Evolutionary conservation across 1,139 yeast species (phyloP).

Genomic region (Diutina rugosa): DNA sequence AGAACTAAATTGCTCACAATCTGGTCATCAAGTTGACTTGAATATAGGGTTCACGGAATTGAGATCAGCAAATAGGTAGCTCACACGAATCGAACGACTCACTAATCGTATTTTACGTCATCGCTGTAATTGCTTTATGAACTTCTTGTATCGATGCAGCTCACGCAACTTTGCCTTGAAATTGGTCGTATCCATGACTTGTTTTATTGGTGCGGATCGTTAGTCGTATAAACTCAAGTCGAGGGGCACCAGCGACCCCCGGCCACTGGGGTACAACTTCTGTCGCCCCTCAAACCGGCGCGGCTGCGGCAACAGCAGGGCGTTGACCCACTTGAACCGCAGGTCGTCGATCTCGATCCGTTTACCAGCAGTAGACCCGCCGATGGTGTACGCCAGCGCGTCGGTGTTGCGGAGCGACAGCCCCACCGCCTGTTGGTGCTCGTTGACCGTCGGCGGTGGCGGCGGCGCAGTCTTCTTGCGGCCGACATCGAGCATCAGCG

Average conservation of each 20-base stretch:
- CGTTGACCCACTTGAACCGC: conserved; percentile 60
- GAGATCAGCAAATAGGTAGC: no score
- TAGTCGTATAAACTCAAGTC: conserved; percentile 24
- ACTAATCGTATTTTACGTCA: no score
- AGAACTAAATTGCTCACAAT: no score
- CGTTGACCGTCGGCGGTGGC: conserved; percentile 25
- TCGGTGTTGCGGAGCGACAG: conserved; percentile 39
- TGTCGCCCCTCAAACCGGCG: conserved; percentile 49
- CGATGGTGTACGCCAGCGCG: conserved; percentile 46
- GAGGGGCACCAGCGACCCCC: conserved; percentile 89
- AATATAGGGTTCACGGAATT: no score
- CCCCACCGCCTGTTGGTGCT: conserved; percentile 36
- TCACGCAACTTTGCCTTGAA: no score
- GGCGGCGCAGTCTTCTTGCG: conserved; percentile 19
- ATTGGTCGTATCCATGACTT: no score
- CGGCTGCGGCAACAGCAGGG: conserved; percentile 69
- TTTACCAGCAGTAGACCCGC: conserved; percentile 9
- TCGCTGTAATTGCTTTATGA: no score
- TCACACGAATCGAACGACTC: no score
- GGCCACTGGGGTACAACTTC: conserved; percentile 87
- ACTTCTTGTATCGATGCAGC: no score
- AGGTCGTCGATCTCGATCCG: conserved; percentile 37
- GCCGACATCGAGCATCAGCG: not conserved
- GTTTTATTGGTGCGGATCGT: not conserved
- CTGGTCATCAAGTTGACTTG: no score